Evolutionary conservation across 805 yeast genomes (phyloP).

Genomic region (Nakazawaea sp.): DNA sequence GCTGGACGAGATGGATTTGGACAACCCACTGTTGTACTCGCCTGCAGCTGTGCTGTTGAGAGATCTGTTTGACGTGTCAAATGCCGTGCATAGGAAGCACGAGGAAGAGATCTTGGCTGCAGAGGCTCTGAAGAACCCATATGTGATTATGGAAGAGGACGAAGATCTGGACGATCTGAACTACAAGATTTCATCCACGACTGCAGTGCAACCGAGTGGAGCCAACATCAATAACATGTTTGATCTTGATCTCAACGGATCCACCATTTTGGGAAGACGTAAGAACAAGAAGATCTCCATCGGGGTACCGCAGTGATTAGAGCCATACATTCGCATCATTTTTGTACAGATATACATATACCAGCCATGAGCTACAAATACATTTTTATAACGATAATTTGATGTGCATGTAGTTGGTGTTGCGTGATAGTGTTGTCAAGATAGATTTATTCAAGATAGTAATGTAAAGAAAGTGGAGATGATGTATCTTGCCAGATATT

Average conservation of each 20-base stretch:
- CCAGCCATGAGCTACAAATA: too few relatives aligned
- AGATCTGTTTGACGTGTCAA: conserved; percentile 53
- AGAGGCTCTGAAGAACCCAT: background rate
- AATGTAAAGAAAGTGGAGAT: too few relatives aligned
- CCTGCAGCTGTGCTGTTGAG: conserved; percentile 55
- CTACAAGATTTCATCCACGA: conserved; percentile 1
- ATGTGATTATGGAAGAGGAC: conserved; percentile 27
- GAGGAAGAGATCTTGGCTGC: conserved; percentile 36
- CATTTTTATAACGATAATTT: too few relatives aligned
- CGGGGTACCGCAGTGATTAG: background rate
- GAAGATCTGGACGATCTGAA: conserved; percentile 26
- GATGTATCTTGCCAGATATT: too few relatives aligned
- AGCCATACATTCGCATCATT: too few relatives aligned
- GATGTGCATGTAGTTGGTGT: too few relatives aligned
- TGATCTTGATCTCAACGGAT: conserved; percentile 44
- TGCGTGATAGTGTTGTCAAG: too few relatives aligned
- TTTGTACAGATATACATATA: too few relatives aligned
- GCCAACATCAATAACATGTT: conserved; percentile 19
- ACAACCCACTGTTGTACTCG: conserved; percentile 31
- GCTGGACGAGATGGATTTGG: background rate
- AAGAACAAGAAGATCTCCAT: conserved; percentile 17
- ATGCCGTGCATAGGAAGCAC: conserved; percentile 55
- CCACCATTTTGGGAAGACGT: conserved; percentile 44
- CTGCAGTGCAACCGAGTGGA: background rate
- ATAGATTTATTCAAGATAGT: too few relatives aligned